Evolutionary conservation across 768 basidiomycete genomes (phyloP).

Genomic region (Tricholoma terreum): DNA sequence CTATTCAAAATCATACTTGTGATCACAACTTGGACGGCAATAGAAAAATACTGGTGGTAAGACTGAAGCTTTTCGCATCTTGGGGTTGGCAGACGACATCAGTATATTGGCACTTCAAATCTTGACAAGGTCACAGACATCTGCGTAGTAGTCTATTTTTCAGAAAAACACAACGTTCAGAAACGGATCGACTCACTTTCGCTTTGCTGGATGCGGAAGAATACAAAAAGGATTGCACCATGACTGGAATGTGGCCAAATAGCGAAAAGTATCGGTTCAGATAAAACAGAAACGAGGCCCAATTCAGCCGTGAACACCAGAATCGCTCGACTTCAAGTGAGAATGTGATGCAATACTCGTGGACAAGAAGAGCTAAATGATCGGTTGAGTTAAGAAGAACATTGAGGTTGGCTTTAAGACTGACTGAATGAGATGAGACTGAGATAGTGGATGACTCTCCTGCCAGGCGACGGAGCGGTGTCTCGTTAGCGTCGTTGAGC

Average conservation of each 20-base stretch:
- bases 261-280: slow-evolving; percentile 41
- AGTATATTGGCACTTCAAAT: neutral
- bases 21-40: slow-evolving; percentile 32
- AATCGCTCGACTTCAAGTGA: slow-evolving; percentile 38
- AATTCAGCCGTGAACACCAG: slow-evolving; percentile 34
- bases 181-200: neutral
- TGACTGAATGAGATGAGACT: slow-evolving; percentile 1
- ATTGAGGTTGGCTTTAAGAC: neutral
- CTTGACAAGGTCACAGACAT: neutral
- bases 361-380: slow-evolving; percentile 35
- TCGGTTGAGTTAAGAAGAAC: neutral
- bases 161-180: neutral
- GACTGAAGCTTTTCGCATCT: slow-evolving; percentile 32
- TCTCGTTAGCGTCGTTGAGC: neutral
- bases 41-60: slow-evolving; percentile 35
- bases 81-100: neutral
- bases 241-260: slow-evolving; percentile 35
- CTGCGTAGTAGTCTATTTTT: neutral
- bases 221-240: slow-evolving; percentile 32
- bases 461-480: neutral
- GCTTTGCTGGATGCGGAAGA: neutral
- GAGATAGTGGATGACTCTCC: neutral
- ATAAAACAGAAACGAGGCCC: slow-evolving; percentile 36
- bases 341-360: slow-evolving; percentile 48
- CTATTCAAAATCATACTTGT: slow-evolving; percentile 25